Evolutionary conservation across 257 asterid genomes (phyloP), one percentile per base, ranked within the genome.

Genomic region (Knoxia roxburghii): DNA sequence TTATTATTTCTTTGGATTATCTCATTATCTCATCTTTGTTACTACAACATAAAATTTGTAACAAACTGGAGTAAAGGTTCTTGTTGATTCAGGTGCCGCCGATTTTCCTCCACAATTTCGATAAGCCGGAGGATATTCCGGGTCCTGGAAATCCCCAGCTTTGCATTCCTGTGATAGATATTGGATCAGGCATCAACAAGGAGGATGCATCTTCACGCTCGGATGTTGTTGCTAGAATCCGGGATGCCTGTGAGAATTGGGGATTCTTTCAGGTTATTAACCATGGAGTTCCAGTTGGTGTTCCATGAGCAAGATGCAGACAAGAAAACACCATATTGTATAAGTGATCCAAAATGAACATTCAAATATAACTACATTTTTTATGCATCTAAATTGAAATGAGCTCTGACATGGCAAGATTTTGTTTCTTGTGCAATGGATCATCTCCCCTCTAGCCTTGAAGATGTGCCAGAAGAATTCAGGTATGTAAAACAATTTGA

Each of bases 211-310:
- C 32, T 30, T 15, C 2, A 21, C 58, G 24, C 12, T 21, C 69
- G 1, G 21, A 15, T 0, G 11, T 65, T 1, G 29, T 49, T 5
- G n/a, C 3, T 21, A 4, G 13, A 30, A 65, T 65, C 32, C 32
- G 61, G 0, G 15, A 51, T 24, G 61, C 70, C 14, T 49, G 61
- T 0, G 49, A 50, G 70, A 12, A n/a, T 0, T 65, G 70, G 70
- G 69, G 70, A 10, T 65, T 65, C 61, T 65, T 50, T 30, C 70
- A 65, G 39, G 59, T 49, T 39, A 13, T 65, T 10, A 49, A 65
- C 13, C 69, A 65, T 49, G 69, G 69, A 0, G 13, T 65, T 18
- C 59, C 69, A 11, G 46, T 0, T 0, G 30, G 15, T 49, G 48
- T 65, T 65, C 50, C 56, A 50, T 33, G 70, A 65, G 9, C 61